phyloP scores from a whole-genome alignment of 2,329 filamentous ascomycete genomes.

The Hymenoscyphus fraxineus region DNA sequence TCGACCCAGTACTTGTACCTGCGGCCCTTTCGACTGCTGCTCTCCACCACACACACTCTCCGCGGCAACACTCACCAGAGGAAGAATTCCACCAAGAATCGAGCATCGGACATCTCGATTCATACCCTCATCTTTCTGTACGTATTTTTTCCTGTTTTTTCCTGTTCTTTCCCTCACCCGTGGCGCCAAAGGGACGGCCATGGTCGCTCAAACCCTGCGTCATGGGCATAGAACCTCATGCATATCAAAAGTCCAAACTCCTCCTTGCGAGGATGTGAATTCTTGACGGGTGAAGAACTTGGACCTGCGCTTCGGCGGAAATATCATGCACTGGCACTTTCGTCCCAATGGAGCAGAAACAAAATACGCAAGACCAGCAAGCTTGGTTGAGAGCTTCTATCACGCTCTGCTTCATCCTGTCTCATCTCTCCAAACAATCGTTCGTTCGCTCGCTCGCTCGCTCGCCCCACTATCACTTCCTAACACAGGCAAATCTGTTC shows the following conservation, averaged over 20 bases:
- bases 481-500: not conserved
- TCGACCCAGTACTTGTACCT: not conserved
- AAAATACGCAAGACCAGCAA: not conserved
- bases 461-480: not conserved
- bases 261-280: too few relatives aligned
- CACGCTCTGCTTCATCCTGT: conserved; percentile 30
- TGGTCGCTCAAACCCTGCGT: conserved; percentile 9
- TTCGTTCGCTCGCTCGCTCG: too few relatives aligned
- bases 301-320: too few relatives aligned
- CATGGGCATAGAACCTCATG: conserved; percentile 1
- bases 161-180: too few relatives aligned
- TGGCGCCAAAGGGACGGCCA: not conserved
- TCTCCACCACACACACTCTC: not conserved
- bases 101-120: not conserved
- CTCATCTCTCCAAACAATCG: conserved; percentile 22
- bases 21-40: not conserved
- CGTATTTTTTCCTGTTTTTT: not conserved
- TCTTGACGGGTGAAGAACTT: too few relatives aligned
- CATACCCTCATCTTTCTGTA: not conserved
- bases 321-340: not conserved
- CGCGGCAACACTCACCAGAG: not conserved
- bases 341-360: too few relatives aligned
- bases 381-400: conserved; percentile 29
- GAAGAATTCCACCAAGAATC: not conserved
- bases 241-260: not conserved